phyloP scores from a whole-genome alignment of 2,329 filamentous ascomycete genomes.

The Trichoderma lentiforme region DNA sequence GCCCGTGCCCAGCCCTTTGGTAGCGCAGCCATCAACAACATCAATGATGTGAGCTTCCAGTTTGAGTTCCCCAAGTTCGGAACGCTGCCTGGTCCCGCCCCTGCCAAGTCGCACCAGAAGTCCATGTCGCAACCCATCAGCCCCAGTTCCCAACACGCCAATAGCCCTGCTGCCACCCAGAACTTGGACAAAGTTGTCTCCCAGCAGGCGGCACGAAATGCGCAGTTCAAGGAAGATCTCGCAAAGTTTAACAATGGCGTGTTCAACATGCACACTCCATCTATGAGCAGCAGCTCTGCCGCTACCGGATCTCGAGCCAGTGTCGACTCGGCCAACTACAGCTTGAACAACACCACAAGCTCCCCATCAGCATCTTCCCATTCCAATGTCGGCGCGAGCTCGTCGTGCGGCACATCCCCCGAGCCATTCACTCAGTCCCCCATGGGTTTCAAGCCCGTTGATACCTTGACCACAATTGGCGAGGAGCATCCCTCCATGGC shows the following conservation, averaged over 20 bases:
- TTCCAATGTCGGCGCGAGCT: conserved; percentile 57
- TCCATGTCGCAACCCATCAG: conserved; percentile 33
- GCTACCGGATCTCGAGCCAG: conserved; percentile 49
- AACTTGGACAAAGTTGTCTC: conserved; percentile 26
- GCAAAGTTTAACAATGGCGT: conserved; percentile 45
- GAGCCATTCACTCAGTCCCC: conserved; percentile 73
- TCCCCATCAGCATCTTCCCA: conserved; percentile 64
- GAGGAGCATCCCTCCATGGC: conserved; percentile 54
- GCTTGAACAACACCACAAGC: conserved; percentile 52
- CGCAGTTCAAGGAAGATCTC: conserved; percentile 46
- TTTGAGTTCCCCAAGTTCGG: conserved; percentile 98
- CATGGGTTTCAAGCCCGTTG: conserved; percentile 59
- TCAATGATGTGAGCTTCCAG: conserved; percentile 77
- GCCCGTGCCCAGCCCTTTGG: conserved; percentile 40
- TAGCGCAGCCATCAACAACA: conserved; percentile 51
- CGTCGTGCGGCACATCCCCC: conserved; percentile 73
- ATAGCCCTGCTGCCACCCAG: conserved; percentile 32
- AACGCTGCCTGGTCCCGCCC: conserved; percentile 54
- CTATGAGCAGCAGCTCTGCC: conserved; percentile 42
- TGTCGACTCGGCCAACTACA: conserved; percentile 49
- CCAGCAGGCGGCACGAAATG: conserved; percentile 20
- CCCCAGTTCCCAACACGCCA: conserved; percentile 26
- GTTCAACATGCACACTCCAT: conserved; percentile 57
- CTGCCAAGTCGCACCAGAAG: conserved; percentile 28
- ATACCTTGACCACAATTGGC: conserved; percentile 62